Conservation (phyloP, 805 yeast species). For the Metschnikowia aberdeeniae region DNA sequence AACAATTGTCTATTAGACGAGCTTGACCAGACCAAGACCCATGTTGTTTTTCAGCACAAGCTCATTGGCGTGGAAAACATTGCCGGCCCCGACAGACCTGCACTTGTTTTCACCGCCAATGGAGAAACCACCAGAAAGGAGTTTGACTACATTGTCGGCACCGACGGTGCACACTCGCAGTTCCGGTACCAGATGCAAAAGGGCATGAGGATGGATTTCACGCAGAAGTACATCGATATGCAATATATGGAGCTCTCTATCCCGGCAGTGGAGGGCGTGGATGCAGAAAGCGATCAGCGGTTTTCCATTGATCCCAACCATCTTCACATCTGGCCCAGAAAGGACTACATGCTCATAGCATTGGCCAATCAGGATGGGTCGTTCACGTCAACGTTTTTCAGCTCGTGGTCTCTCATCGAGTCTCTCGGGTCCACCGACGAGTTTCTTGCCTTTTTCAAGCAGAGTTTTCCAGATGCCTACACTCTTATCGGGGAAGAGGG, state of each 20-base stretch:
- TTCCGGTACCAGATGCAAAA: conserved; percentile 68
- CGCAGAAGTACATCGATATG: conserved; percentile 78
- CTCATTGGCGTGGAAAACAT: conserved; percentile 39
- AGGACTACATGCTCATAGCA: conserved; percentile 83
- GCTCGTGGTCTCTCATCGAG: conserved; percentile 68
- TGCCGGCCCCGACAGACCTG: conserved; percentile 16
- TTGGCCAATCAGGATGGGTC: conserved; percentile 81
- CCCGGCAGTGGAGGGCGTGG: conserved; percentile 42
- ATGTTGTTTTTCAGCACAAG: conserved; percentile 53
- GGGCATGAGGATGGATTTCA: conserved; percentile 59
- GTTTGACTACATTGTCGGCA: conserved; percentile 68
- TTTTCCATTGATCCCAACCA: conserved; percentile 67
- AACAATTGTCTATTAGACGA: conserved; percentile 66
- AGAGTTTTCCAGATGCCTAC: conserved; percentile 72
- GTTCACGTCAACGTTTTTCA: conserved; percentile 86
- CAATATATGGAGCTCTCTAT: conserved; percentile 78
- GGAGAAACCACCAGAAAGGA: conserved; percentile 20
- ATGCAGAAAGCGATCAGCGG: conserved; percentile 25
- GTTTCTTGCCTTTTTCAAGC: conserved; percentile 50
- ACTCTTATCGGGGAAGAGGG: conserved; percentile 58
- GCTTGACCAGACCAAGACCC: conserved; percentile 43
- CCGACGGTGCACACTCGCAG: conserved; percentile 81
- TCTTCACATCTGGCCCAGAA: conserved; percentile 91
- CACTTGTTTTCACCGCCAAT: conserved; percentile 20
- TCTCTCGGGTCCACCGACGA: conserved; percentile 41